Base-by-base conservation (phyloP, 2,329 filamentous ascomycete species). In the Ceratocystis cubensis region DNA sequence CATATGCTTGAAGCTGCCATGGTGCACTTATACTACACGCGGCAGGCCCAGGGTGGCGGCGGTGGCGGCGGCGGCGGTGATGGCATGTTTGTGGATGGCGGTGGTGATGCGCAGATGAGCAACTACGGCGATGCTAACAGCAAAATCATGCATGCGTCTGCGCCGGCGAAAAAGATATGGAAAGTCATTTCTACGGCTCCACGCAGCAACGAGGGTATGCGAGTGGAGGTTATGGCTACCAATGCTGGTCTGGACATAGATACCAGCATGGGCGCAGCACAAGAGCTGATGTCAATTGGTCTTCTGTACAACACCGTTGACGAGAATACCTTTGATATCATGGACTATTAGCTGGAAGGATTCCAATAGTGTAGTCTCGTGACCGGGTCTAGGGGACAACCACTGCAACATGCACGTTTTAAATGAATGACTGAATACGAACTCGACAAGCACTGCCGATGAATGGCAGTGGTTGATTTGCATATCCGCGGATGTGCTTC, bases 231-330 rank as follows among this genome's bases (percentile, higher is more conserved):
- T 68, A 89, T 99, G 71, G 85, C 88, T 10, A 79, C 80, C 61
- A 80, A 82, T 67, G 79, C 87, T 20, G 80, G 83, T 6, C 76
- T 96, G 76, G 80, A 87, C 7, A 76, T 86, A 37, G 80, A 80
- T 30, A 89, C 95, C 59, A 88, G 94, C 15, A 78, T 86, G 71
- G 84, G 82, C 64, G 92, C 86, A n/a, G 85, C 88, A 8, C 90
- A 96, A 71, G 91, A 97, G 76, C 76, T 99, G 72, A 76, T 91
- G 56, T 80, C 80, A 1, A 77, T 84, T 66, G 90, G 91, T 37
- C 74, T 90, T 71, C 89, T 96, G 70, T 99, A 91, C 77, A 90
- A 91, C 33, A 99, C 95, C 8, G 82, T 96, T 5, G 91, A 97
- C 76, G 93, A 97, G 72, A 83, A 89, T 75, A 97, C 93, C 0